Evolutionary conservation across 78 protist genomes (phyloP).

Genomic region (Dictyostelium discoideum): DNA sequence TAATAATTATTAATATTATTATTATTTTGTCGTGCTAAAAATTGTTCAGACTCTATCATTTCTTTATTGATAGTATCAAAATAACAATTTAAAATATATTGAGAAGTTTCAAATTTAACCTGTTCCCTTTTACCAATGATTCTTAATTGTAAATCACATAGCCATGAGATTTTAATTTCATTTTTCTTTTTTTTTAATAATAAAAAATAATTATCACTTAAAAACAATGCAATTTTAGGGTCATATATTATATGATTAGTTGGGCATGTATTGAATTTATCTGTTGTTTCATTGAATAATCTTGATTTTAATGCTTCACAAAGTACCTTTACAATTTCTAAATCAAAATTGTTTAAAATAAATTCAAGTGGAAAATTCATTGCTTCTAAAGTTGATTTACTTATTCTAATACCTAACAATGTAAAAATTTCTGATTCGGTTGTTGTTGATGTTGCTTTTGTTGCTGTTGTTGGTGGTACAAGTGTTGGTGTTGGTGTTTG

Average conservation of each 20-base stretch:
- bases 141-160: neutral
- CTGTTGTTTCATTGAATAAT: too few species aligned
- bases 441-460: too few species aligned
- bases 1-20: too few species aligned
- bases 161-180: neutral
- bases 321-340: neutral
- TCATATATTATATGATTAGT: neutral
- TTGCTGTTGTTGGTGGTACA: too few species aligned
- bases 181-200: neutral
- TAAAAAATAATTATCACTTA: neutral
- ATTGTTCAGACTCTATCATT: too few species aligned
- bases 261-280: too few species aligned
- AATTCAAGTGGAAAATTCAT: neutral
- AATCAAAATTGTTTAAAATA: neutral
- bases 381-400: neutral
- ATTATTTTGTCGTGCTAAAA: too few species aligned
- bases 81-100: too few species aligned
- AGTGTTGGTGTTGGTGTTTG: too few species aligned
- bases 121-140: neutral
- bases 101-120: neutral
- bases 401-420: neutral
- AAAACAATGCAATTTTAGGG: neutral
- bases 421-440: neutral
- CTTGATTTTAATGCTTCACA: neutral
- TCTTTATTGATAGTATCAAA: too few species aligned